Evolutionary conservation across 2,329 filamentous ascomycete genomes (phyloP).

Genomic region (Cladosporium sp.): DNA sequence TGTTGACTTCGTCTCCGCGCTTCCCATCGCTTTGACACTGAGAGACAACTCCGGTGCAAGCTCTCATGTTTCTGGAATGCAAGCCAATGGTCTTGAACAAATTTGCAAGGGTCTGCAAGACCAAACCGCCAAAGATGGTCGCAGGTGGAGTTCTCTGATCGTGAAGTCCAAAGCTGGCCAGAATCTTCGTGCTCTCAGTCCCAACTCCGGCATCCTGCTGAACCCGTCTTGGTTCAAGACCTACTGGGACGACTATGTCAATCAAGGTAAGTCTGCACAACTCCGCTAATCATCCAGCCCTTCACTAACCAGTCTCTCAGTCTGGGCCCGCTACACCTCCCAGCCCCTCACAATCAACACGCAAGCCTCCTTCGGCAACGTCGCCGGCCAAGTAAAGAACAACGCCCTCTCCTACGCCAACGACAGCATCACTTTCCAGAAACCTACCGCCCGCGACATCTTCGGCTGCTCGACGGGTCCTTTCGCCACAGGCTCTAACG

Average conservation of each 20-base stretch:
- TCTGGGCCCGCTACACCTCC: constrained; percentile 46
- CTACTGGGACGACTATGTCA: constrained; percentile 52
- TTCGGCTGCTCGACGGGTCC: constrained; percentile 63
- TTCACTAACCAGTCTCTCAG: constrained; percentile 19
- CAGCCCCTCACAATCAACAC: constrained; percentile 58
- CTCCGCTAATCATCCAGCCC: not conserved
- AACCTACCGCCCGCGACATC: constrained; percentile 60
- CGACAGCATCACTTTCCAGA: constrained; percentile 46
- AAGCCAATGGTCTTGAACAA: constrained; percentile 51
- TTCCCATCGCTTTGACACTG: constrained; percentile 39
- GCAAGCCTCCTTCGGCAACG: constrained; percentile 53
- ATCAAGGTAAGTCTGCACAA: constrained; percentile 25
- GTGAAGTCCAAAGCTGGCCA: constrained; percentile 34
- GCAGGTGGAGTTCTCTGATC: constrained; percentile 60
- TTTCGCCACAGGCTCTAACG: constrained; percentile 46
- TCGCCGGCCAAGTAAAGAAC: constrained; percentile 36
- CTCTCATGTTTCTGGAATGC: constrained; percentile 56
- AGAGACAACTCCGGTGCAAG: constrained; percentile 34
- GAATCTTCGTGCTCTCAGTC: constrained; percentile 40
- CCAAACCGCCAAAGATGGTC: constrained; percentile 54
- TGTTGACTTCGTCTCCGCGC: constrained; percentile 37
- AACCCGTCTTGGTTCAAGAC: constrained; percentile 45
- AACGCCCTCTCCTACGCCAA: constrained; percentile 37
- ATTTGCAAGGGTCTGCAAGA: constrained; percentile 52
- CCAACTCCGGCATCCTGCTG: constrained; percentile 43